Base-by-base conservation (phyloP, 2,329 filamentous ascomycete species). In the Hypoxylon sp. region DNA sequence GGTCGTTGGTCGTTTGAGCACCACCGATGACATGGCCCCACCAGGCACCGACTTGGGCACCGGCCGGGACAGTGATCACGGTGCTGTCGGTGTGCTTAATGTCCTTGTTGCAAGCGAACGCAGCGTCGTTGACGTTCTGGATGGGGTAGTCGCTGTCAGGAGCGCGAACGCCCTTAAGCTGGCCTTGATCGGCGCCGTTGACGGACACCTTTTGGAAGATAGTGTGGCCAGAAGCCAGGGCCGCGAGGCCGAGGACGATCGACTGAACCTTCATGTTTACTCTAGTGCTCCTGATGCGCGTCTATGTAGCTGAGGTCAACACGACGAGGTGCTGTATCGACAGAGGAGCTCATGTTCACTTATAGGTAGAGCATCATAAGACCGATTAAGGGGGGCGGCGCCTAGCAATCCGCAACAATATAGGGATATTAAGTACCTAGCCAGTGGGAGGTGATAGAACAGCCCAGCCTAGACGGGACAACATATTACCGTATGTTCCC, bases 11-110 rank as follows among this genome's bases (percentile, higher is more conserved):
- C 34, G 68, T 72, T 69, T 84, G 81, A 1, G 79, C 72, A 24
- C 82, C 82, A 37, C 83, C 82, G 50, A 84, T 79, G n/a, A 83
- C 77, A 70, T 85, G 82, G 17, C 81, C 79, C 77, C 80, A 85
- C 70, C 76, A 79, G 3, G 82, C 79, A 10, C 81, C 80, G 19
- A 85, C 77, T 58, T 78, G 79, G 43, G 82, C 81, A 41, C 83
- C 82, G 3, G 81, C 80, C 37, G 81, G 80, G 50, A 84, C 75
- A 28, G 75, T 72, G 54, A 85, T 78, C 44, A 85, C 74, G 41
- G 70, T 73, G 47, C 73, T 78, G 44, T 78, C 78, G 47, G 71
- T 73, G 60, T 68, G 70, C 68, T 72, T 76, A 59, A 78, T 70
- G 56, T 78, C 77, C 22, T 76, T 77, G 71, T 83, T 83, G 74